Evolutionary conservation across 345 rosid species (phyloP), one percentile per base, ranked within the genome.

Genomic region (Pseudoturritis turrita): DNA sequence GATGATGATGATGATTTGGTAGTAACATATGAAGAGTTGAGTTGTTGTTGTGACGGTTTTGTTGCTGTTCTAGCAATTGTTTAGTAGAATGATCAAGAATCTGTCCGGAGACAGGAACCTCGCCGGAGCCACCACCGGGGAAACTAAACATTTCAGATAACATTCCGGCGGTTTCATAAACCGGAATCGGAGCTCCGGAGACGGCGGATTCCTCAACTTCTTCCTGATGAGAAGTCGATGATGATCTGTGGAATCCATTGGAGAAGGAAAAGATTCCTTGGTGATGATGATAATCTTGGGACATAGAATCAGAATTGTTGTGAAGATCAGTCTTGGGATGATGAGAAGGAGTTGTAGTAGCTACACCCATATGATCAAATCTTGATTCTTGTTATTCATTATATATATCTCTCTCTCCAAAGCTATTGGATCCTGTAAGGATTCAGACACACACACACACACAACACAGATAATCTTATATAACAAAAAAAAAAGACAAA

Each of bases 121-220:
- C 80, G 3, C 78, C 80, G 60, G 21, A 33, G 0, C 79, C 84
- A 0, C 90, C 72, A 28, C 62, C 35, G 17, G 92, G 82, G 67
- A 82, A 95, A 85, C 81, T 85, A 82, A 95, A 95, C 96, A 89
- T 95, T 83, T 95, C 97, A 7, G 99, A 95, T 67, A 91, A 81
- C 89, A 95, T 91, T 7, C 97, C 97, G 68, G 89, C 88, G 1
- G 87, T 80, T 77, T 88, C 93, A 28, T 94, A 89, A 55, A 81
- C 90, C 18, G 89, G 90, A 72, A 87, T 78, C 5, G 70, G 81
- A 47, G 60, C 59, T 51, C 80, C 77, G 62, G 79, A 47, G 79
- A 66, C 62, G 3, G 53, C 72, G 0, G 78, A 52, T 61, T 75
- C 74, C 26, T 75, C 78, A 6, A 49, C 78, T 58, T 60, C 63